These are phyloP conservation scores for Rauvolfia tetraphylla DNA, from an alignment of 257 asterid species.

Conservation along the genomic window DNA sequence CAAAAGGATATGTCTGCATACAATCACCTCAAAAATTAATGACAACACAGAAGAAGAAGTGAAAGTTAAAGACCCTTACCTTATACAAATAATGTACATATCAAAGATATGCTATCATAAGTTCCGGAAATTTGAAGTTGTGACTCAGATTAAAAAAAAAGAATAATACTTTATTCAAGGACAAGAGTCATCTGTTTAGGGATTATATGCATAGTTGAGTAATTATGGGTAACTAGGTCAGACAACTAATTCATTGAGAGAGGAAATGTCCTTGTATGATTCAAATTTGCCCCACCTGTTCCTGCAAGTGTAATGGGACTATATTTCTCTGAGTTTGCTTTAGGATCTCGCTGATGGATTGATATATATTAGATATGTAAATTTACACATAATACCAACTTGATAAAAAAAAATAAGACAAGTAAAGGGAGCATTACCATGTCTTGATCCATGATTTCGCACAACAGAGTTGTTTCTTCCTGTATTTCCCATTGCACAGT, in stretches of 20 bases:
- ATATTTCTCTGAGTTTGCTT: background rate
- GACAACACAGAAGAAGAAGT: background rate
- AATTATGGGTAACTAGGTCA: background rate
- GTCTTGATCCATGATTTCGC: conserved; percentile 36
- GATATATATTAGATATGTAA: background rate
- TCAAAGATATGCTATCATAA: background rate
- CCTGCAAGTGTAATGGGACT: background rate
- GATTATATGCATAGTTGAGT: background rate
- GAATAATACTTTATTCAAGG: background rate
- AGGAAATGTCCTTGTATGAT: background rate
- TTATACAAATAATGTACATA: background rate
- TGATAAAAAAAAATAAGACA: background rate
- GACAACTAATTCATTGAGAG: background rate
- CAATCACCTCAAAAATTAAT: background rate
- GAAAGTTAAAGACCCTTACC: background rate
- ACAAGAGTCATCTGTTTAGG: background rate
- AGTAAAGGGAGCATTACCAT: conserved; percentile 32
- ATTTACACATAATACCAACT: background rate
- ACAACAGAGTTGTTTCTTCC: conserved; percentile 27
- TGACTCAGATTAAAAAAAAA: background rate
- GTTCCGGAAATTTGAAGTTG: background rate
- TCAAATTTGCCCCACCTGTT: background rate
- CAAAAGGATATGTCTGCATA: background rate
- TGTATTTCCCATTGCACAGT: conserved; percentile 29
- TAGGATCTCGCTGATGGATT: background rate